Evolutionary conservation across 768 basidiomycete genomes (phyloP).

Genomic region (Phlebiopsis gigantea): DNA sequence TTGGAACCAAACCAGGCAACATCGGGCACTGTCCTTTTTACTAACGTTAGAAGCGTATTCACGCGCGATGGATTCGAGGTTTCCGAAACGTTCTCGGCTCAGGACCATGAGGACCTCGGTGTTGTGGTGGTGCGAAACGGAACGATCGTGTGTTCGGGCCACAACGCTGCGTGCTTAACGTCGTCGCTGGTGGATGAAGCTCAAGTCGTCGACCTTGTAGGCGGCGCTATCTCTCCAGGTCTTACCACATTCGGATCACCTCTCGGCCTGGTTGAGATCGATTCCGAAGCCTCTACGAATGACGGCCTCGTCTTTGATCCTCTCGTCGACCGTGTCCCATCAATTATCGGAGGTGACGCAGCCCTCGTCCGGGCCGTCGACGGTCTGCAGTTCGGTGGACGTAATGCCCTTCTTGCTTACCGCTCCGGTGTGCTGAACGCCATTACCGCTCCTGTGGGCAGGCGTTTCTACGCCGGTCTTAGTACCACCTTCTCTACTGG

Average conservation of each 20-base stretch:
- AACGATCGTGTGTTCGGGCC: constrained; percentile 42
- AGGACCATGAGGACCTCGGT: constrained; percentile 13
- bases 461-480: constrained; percentile 33
- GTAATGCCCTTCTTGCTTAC: constrained; percentile 37
- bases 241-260: constrained; percentile 58
- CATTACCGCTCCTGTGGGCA: constrained; percentile 31
- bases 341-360: constrained; percentile 36
- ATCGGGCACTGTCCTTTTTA: constrained; percentile 38
- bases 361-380: constrained; percentile 58
- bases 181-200: constrained; percentile 2
- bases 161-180: constrained; percentile 13
- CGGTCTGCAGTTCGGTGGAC: constrained; percentile 45
- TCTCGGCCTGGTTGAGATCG: constrained; percentile 63
- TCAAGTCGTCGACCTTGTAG: constrained; percentile 48
- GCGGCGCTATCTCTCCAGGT: constrained; percentile 59
- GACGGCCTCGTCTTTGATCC: constrained; percentile 58
- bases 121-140: constrained; percentile 51
- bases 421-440: constrained; percentile 41
- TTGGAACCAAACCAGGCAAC: constrained; percentile 35
- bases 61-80: constrained; percentile 9
- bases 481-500: constrained; percentile 38
- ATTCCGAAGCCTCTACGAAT: constrained; percentile 47
- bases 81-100: constrained; percentile 9
- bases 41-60: constrained; percentile 42
- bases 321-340: constrained; percentile 34